Evolutionary conservation across 768 basidiomycete genomes (phyloP).

Genomic region (Mycena belliarum): DNA sequence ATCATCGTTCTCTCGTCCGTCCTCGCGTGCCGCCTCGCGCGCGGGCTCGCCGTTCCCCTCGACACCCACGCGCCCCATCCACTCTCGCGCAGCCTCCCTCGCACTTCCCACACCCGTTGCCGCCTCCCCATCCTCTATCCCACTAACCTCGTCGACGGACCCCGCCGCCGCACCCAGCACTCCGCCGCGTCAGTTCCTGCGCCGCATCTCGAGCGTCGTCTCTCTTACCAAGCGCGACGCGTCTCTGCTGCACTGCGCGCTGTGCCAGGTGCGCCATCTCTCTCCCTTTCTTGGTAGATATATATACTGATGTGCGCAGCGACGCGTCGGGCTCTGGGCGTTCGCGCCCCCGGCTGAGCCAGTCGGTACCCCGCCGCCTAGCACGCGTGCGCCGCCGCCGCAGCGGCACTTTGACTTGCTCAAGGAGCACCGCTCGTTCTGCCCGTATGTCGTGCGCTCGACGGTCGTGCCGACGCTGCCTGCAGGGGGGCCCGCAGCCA

Average conservation of each 20-base stretch:
- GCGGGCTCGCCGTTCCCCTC: slow-evolving; percentile 33
- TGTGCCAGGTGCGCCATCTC: slow-evolving; percentile 46
- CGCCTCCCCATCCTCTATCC: slow-evolving; percentile 17
- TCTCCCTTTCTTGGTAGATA: too few relatives aligned
- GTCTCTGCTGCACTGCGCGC: slow-evolving; percentile 58
- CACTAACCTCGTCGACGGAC: background rate
- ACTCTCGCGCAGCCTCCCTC: slow-evolving; percentile 39
- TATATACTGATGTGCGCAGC: slow-evolving; percentile 28
- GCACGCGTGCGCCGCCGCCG: slow-evolving; percentile 28
- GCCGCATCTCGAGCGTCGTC: slow-evolving; percentile 12
- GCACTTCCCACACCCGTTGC: slow-evolving; percentile 18
- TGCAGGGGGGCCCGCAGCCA: slow-evolving; percentile 30
- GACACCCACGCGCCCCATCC: slow-evolving; percentile 29
- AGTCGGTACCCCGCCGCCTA: slow-evolving; percentile 18
- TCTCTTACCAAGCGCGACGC: slow-evolving; percentile 41
- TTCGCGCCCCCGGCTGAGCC: slow-evolving; percentile 42
- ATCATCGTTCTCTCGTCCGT: slow-evolving; percentile 31
- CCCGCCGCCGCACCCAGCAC: slow-evolving; percentile 25
- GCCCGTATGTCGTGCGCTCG: slow-evolving; percentile 79
- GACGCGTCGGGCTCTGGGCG: slow-evolving; percentile 80
- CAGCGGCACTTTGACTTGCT: slow-evolving; percentile 68
- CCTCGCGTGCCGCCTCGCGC: slow-evolving; percentile 19
- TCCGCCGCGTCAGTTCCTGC: slow-evolving; percentile 25
- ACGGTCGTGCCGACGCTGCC: slow-evolving; percentile 63
- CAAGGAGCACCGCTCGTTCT: slow-evolving; percentile 83